A percentile compares a stretch with the other conserved stretches of the same genome.
phyloP scores from a whole-genome alignment of 2,329 filamentous ascomycete species.

The Aspergillus awamori region DNA sequence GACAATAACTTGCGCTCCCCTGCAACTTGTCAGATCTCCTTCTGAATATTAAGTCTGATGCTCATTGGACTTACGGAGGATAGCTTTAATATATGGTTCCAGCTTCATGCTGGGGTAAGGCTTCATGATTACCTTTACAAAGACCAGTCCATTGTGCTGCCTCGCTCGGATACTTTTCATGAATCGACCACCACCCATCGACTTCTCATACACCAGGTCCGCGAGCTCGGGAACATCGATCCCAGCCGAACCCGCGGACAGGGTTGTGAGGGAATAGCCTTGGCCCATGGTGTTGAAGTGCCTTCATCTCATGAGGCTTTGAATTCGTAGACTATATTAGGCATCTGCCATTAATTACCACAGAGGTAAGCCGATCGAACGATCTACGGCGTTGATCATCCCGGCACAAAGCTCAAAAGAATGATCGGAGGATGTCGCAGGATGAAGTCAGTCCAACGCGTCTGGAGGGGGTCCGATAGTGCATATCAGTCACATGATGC shows the following conservation, averaged over 20 bases:
- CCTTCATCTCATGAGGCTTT: conserved; percentile 33
- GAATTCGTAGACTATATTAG: neutral
- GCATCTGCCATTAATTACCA: neutral
- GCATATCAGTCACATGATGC: conserved; percentile 11
- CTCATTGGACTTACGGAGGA: conserved; percentile 63
- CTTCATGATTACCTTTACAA: conserved; percentile 95
- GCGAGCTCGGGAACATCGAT: conserved; percentile 92
- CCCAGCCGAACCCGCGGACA: conserved; percentile 86
- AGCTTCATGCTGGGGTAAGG: conserved; percentile 81
- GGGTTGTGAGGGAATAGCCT: conserved; percentile 90
- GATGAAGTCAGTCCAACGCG: conserved; percentile 2
- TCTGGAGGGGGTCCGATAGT: neutral
- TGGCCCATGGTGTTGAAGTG: conserved; percentile 73
- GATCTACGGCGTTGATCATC: neutral
- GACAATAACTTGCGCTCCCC: conserved; percentile 78
- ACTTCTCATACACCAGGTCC: conserved; percentile 89
- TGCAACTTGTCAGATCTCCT: conserved; percentile 39
- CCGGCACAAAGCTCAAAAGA: neutral
- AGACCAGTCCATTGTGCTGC: conserved; percentile 85
- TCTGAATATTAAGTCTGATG: neutral
- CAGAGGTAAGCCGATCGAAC: neutral
- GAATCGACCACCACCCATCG: conserved; percentile 86
- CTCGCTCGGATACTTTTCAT: conserved; percentile 95
- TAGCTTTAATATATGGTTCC: conserved; percentile 73
- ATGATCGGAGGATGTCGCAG: conserved; percentile 4